These are phyloP conservation scores for Epichloe sibirici DNA, from an alignment of 2,329 filamentous ascomycete genomes.

Conservation along the genomic window DNA sequence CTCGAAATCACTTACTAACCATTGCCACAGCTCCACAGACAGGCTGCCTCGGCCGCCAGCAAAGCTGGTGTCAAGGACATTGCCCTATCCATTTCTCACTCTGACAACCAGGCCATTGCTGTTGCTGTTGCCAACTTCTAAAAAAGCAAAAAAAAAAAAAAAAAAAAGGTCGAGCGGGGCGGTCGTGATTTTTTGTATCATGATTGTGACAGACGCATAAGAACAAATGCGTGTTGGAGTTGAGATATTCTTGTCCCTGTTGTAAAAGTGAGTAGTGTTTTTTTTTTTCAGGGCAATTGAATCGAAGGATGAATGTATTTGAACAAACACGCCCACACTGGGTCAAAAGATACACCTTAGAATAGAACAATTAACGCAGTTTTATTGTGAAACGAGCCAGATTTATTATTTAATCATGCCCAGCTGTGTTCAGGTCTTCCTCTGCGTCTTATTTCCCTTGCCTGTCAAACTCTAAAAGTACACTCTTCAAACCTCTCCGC, in stretches of 20 bases:
- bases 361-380: conserved; percentile 4
- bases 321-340: not conserved
- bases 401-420: not conserved
- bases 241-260: not conserved
- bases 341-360: not conserved
- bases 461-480: not conserved
- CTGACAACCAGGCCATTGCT: conserved; percentile 84
- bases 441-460: not conserved
- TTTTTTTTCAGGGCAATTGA: not conserved
- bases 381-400: conserved; percentile 3
- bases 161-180: conserved; percentile 3
- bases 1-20: conserved; percentile 22
- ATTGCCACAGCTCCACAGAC: conserved; percentile 61
- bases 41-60: conserved; percentile 72
- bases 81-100: conserved; percentile 91
- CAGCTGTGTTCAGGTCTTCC: not conserved
- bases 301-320: not conserved
- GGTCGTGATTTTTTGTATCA: conserved; percentile 8
- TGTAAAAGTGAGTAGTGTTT: not conserved
- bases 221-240: not conserved
- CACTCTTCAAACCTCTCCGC: too few species aligned
- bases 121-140: conserved; percentile 79
- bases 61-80: conserved; percentile 79
- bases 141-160: conserved; percentile 17
- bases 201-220: not conserved